Conservation (phyloP, 2,329 filamentous ascomycete genomes). For the Davidsoniella virescens region DNA sequence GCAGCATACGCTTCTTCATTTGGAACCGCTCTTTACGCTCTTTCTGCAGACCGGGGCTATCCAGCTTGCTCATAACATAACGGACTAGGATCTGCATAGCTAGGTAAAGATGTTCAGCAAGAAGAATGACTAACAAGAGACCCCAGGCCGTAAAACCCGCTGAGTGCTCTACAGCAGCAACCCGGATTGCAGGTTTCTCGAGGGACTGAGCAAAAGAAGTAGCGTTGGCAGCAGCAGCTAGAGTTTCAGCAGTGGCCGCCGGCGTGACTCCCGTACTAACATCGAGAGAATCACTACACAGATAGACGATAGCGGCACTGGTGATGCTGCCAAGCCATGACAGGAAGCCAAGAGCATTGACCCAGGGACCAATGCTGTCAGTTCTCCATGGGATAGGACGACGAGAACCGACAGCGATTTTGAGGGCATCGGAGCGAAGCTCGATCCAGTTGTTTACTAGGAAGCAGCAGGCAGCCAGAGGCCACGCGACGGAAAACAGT, state of each 20-base stretch:
- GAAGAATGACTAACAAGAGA: slow-evolving; percentile 63
- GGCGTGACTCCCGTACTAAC: slow-evolving; percentile 22
- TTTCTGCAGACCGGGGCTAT: slow-evolving; percentile 73
- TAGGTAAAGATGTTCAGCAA: slow-evolving; percentile 85
- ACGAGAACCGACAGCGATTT: slow-evolving; percentile 79
- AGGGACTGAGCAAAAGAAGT: neutral
- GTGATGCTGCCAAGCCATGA: slow-evolving; percentile 87
- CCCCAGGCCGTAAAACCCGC: slow-evolving; percentile 52
- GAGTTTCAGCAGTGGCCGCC: neutral
- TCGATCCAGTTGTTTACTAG: slow-evolving; percentile 94
- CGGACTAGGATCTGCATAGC: slow-evolving; percentile 56
- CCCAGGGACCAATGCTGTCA: slow-evolving; percentile 88
- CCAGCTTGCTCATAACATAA: slow-evolving; percentile 59
- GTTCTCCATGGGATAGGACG: slow-evolving; percentile 78
- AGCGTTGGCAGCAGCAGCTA: neutral
- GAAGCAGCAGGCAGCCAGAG: slow-evolving; percentile 77
- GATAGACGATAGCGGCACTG: slow-evolving; percentile 71
- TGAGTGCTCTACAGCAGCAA: slow-evolving; percentile 5
- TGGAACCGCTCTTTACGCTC: slow-evolving; percentile 68
- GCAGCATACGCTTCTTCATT: slow-evolving; percentile 60
- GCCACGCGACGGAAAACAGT: slow-evolving; percentile 88
- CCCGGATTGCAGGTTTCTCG: slow-evolving; percentile 3
- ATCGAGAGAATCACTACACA: slow-evolving; percentile 43
- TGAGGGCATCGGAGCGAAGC: slow-evolving; percentile 80
- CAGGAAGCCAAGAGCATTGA: slow-evolving; percentile 73